A percentile compares a stretch with the other conserved stretches of the same genome.
These are phyloP conservation scores for Colletotrichum coccodes DNA, from an alignment of 2,329 filamentous ascomycete species.

Conservation along the genomic window DNA sequence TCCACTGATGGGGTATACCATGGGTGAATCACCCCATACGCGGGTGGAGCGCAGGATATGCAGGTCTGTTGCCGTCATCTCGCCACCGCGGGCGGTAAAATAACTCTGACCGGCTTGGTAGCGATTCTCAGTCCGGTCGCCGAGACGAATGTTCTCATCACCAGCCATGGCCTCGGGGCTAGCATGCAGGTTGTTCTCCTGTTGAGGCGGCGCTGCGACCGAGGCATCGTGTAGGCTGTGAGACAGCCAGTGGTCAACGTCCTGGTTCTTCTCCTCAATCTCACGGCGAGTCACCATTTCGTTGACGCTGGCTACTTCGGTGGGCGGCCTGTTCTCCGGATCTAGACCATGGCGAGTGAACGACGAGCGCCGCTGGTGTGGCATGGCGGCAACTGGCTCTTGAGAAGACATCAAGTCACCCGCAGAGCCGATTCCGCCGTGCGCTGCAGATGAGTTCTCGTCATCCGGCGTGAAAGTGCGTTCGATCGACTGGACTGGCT, in stretches of 20 bases:
- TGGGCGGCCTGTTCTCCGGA: slow-evolving; percentile 54
- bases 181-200: slow-evolving; percentile 4
- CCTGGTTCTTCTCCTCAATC: slow-evolving; percentile 56
- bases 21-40: slow-evolving; percentile 61
- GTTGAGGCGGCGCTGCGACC: slow-evolving; percentile 14
- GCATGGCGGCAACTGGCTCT: slow-evolving; percentile 29
- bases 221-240: slow-evolving; percentile 37
- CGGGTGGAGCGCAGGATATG: slow-evolving; percentile 59
- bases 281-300: slow-evolving; percentile 55
- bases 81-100: slow-evolving; percentile 52
- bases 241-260: slow-evolving; percentile 63
- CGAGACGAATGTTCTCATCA: slow-evolving; percentile 54
- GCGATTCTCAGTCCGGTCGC: slow-evolving; percentile 60
- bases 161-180: slow-evolving; percentile 26
- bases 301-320: slow-evolving; percentile 60
- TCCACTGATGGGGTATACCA: slow-evolving; percentile 55
- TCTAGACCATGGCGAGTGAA: slow-evolving; percentile 58
- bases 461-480: slow-evolving; percentile 46
- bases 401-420: slow-evolving; percentile 50
- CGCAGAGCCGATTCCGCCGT: slow-evolving; percentile 46
- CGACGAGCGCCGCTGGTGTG: slow-evolving; percentile 42
- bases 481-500: slow-evolving; percentile 50
- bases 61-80: slow-evolving; percentile 57
- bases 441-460: slow-evolving; percentile 47
- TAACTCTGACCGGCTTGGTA: slow-evolving; percentile 61